Conservation (phyloP, 805 yeast genomes). For the Yarrowia keelungensis region DNA sequence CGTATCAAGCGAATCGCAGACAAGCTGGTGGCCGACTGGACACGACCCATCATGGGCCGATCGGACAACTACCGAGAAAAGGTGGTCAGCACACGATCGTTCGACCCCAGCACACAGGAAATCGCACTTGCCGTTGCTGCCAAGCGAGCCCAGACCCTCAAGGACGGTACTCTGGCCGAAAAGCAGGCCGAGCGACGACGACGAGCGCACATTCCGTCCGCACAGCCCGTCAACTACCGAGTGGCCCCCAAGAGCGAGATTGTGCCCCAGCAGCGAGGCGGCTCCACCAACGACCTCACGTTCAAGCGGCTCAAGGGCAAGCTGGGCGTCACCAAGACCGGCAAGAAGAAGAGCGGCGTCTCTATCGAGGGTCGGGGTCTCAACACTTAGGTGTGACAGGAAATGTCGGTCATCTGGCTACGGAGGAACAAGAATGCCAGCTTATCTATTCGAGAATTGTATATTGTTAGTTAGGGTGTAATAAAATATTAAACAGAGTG, state of each 20-base stretch:
- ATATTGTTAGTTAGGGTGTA: slow-evolving; percentile 16
- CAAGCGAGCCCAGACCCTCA: slow-evolving; percentile 34
- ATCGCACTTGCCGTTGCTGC: slow-evolving; percentile 38
- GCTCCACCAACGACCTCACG: slow-evolving; percentile 15
- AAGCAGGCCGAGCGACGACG: slow-evolving; percentile 89
- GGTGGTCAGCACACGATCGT: slow-evolving; percentile 70
- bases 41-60: slow-evolving; percentile 95
- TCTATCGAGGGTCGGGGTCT: slow-evolving; percentile 73
- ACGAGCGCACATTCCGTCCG: slow-evolving; percentile 95
- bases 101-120: slow-evolving; percentile 52
- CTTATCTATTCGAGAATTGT: slow-evolving; percentile 16
- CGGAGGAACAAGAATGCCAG: not conserved
- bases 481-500: not conserved
- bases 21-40: slow-evolving; percentile 93
- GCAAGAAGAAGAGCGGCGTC: slow-evolving; percentile 69
- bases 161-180: slow-evolving; percentile 66
- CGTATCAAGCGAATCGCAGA: slow-evolving; percentile 87
- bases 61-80: slow-evolving; percentile 93
- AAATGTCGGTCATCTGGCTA: not conserved
- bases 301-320: slow-evolving; percentile 77
- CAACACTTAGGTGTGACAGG: slow-evolving; percentile 1
- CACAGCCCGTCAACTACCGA: slow-evolving; percentile 84
- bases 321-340: slow-evolving; percentile 43
- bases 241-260: slow-evolving; percentile 77
- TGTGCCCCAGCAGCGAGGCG: slow-evolving; percentile 50